Base-by-base conservation (phyloP, 805 yeast species). In the Starmerella vitae region DNA sequence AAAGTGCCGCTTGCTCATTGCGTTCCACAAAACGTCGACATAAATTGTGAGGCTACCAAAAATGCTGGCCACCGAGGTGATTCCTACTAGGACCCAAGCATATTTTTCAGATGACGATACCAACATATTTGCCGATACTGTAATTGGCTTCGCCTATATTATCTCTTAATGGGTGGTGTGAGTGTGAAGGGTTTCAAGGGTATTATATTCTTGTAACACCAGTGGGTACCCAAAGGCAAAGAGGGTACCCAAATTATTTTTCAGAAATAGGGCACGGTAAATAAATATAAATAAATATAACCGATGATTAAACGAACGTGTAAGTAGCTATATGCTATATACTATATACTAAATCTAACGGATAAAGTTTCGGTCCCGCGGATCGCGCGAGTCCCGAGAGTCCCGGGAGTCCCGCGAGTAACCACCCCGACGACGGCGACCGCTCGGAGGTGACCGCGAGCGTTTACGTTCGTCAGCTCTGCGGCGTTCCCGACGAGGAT, bases 41-140 rank as follows among this genome's bases (percentile, higher is more conserved):
- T 62, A 77, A 13, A 88, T 80, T 37, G 78, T 62, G 12, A 68
- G 56, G 38, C 85, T 74, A 2, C 97, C 97, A 2, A 69, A 42
- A 1, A 79, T 59, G 45, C 95, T 83, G 37, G 84, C 71, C 7
- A 70, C 37, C 2, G 93, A 77, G 8, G 93, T 72, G 19, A 79
- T 63, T 1, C 64, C 46, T 1, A 88, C 75, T 33, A 80, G 61
- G 2, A 67, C 34, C 86, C 86, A 79, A 21, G 43, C 34, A 20
- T 31, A 31, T 13, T 6, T 12, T 9, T 15, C 10, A 12, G 34
- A 20, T 7, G 34, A 31, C 10, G 30, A 7, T 7, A 27, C 30
- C 7, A 27, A 12, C 30, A 27, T 27, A 12, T 22, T 8, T n/a
- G n/a, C n/a, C n/a, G n/a, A n/a, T n/a, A n/a, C n/a, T n/a, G n/a